These are phyloP conservation scores for Wickerhamiella pararugosa DNA, from an alignment of 1,139 yeast genomes.

Conservation along the genomic window DNA sequence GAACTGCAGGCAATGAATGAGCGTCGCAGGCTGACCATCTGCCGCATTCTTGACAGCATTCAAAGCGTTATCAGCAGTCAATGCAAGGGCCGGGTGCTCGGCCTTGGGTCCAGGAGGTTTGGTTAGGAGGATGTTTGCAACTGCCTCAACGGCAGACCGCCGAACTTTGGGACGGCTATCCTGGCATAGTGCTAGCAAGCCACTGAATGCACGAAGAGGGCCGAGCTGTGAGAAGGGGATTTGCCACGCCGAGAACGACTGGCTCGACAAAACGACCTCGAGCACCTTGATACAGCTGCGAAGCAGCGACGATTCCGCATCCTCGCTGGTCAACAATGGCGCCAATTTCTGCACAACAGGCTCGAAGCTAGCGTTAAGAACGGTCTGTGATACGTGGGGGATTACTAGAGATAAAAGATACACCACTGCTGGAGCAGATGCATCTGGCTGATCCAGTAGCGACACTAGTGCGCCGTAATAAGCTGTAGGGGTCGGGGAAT, in stretches of 20 bases:
- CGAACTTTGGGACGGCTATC: slow-evolving; percentile 94
- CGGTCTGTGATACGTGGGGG: slow-evolving; percentile 55
- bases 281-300: slow-evolving; percentile 76
- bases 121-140: slow-evolving; percentile 39
- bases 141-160: slow-evolving; percentile 85
- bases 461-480: slow-evolving; percentile 77
- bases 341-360: slow-evolving; percentile 70
- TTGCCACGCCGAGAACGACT: slow-evolving; percentile 68
- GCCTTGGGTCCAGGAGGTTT: slow-evolving; percentile 56
- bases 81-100: slow-evolving; percentile 57
- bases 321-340: slow-evolving; percentile 55
- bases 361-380: slow-evolving; percentile 57
- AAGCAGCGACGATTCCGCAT: slow-evolving; percentile 71
- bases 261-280: slow-evolving; percentile 65
- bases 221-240: slow-evolving; percentile 36
- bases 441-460: slow-evolving; percentile 57
- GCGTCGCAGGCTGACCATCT: slow-evolving; percentile 31
- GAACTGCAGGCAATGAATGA: slow-evolving; percentile 68
- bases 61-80: slow-evolving; percentile 57
- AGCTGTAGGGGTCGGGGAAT: slow-evolving; percentile 42
- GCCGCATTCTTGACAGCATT: slow-evolving; percentile 27
- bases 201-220: slow-evolving; percentile 71
- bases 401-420: slow-evolving; percentile 70
- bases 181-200: slow-evolving; percentile 60
- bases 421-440: slow-evolving; percentile 64